Percentiles rank a stretch among this genome's conserved stretches.
Evolutionary conservation across 2,329 filamentous ascomycete genomes (phyloP).

Genomic region (Pezicula rhizophila): DNA sequence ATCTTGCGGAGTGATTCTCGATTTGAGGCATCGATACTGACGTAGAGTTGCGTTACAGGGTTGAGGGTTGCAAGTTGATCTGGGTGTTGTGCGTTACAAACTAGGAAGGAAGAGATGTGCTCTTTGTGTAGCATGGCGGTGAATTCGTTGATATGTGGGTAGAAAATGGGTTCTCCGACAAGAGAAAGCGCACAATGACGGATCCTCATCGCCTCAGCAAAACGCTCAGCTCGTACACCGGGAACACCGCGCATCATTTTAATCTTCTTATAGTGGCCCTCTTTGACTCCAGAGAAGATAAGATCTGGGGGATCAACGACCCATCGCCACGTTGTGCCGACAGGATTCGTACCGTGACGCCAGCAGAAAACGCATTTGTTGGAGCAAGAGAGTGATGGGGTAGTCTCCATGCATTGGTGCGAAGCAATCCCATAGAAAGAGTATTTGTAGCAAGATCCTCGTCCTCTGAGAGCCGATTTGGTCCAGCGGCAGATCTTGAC

Average conservation of each 20-base stretch:
- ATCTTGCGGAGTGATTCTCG: constrained; percentile 81
- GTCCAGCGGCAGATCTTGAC: constrained; percentile 99
- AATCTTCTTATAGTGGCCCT: constrained; percentile 93
- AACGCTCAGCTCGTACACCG: constrained; percentile 84
- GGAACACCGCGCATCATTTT: constrained; percentile 94
- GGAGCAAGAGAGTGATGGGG: constrained; percentile 87
- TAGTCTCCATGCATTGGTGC: constrained; percentile 97
- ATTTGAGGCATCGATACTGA: constrained; percentile 92
- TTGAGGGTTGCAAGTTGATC: constrained; percentile 77
- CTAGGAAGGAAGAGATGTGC: constrained; percentile 87
- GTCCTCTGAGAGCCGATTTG: constrained; percentile 87
- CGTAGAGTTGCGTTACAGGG: constrained; percentile 91
- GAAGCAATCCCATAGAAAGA: constrained; percentile 96
- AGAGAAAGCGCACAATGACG: constrained; percentile 87
- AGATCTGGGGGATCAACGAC: constrained; percentile 83
- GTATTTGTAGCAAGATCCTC: constrained; percentile 95
- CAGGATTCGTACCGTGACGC: constrained; percentile 95
- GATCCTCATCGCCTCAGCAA: constrained; percentile 87
- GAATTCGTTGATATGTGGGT: constrained; percentile 94
- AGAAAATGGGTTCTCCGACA: constrained; percentile 98
- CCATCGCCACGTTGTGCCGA: constrained; percentile 96
- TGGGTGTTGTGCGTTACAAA: constrained; percentile 96
- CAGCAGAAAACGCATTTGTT: constrained; percentile 99
- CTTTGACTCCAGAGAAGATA: constrained; percentile 86
- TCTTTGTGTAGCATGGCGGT: constrained; percentile 75